Evolutionary conservation across 176 grass and related monocot species (phyloP).

Genomic region (Luzula sylvatica): DNA sequence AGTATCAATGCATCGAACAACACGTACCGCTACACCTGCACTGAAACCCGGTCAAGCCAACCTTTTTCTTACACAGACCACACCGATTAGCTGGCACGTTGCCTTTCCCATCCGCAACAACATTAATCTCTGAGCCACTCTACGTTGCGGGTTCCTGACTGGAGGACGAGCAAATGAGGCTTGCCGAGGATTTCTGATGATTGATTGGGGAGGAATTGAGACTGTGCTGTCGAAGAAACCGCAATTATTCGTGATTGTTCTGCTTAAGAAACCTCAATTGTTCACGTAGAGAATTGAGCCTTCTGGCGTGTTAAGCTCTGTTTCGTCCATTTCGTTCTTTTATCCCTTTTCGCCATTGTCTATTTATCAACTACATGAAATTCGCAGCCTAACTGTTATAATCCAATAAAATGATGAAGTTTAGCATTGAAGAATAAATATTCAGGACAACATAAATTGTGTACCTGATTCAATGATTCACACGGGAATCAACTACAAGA

Average conservation of each 20-base stretch:
- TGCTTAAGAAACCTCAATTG: slow-evolving; percentile 63
- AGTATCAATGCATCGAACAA: slow-evolving; percentile 46
- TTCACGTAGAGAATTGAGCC: slow-evolving; percentile 39
- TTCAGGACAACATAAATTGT: too few species aligned
- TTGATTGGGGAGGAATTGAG: not conserved
- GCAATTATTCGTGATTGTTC: slow-evolving; percentile 33
- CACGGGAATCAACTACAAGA: too few species aligned
- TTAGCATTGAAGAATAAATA: too few species aligned
- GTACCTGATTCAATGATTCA: too few species aligned
- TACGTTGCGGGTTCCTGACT: not conserved
- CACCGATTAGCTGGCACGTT: slow-evolving; percentile 39
- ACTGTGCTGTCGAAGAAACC: slow-evolving; percentile 27
- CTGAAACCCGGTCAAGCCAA: slow-evolving; percentile 46
- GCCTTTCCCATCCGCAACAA: not conserved
- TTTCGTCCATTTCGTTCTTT: slow-evolving; percentile 40
- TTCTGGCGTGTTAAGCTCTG: slow-evolving; percentile 32
- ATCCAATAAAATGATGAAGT: too few species aligned
- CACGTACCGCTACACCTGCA: slow-evolving; percentile 46
- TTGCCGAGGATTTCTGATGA: not conserved
- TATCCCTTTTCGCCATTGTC: slow-evolving; percentile 43
- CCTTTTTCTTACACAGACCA: slow-evolving; percentile 40
- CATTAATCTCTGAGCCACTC: not conserved
- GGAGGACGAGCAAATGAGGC: not conserved
- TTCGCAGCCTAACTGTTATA: too few species aligned
- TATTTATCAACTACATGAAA: too few species aligned